phyloP scores from a whole-genome alignment of 352 stramenopile species.

The Sclerospora graminicola region DNA sequence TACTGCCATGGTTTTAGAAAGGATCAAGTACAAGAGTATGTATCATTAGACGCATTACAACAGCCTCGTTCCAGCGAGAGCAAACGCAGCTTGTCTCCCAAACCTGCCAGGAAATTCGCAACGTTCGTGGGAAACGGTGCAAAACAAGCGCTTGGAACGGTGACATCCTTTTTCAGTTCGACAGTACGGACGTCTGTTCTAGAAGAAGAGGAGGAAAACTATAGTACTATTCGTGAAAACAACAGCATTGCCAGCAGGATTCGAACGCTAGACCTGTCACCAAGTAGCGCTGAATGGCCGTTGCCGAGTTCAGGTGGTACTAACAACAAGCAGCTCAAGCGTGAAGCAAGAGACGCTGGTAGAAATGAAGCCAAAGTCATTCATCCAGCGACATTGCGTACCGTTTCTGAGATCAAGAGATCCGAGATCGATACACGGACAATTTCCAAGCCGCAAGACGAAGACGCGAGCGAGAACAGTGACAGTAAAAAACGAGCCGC shows the following conservation, averaged over 20 bases:
- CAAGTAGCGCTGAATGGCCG: slow-evolving; percentile 1
- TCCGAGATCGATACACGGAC: not conserved
- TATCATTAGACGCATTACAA: slow-evolving; percentile 4
- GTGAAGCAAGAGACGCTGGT: not conserved
- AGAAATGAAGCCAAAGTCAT: not conserved
- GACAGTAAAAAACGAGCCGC: slow-evolving; percentile 14
- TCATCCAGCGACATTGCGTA: not conserved
- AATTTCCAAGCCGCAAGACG: slow-evolving; percentile 6
- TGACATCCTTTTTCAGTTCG: slow-evolving; percentile 17
- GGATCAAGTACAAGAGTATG: slow-evolving; percentile 11
- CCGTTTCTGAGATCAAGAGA: not conserved
- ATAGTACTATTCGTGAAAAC: slow-evolving; percentile 2
- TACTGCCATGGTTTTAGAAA: slow-evolving; percentile 7
- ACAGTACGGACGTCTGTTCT: slow-evolving; percentile 9
- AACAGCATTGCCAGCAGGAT: not conserved
- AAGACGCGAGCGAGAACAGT: slow-evolving; percentile 6
- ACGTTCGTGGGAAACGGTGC: slow-evolving; percentile 6
- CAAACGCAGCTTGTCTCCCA: slow-evolving; percentile 3
- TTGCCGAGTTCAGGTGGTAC: not conserved
- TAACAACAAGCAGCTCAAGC: slow-evolving; percentile 1
- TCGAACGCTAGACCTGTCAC: slow-evolving; percentile 12
- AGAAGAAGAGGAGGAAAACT: slow-evolving; percentile 5
- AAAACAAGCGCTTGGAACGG: slow-evolving; percentile 7
- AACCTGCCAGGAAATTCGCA: not conserved
- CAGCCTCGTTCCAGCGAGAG: not conserved